Evolutionary conservation across 2,329 filamentous ascomycete genomes (phyloP), one percentile per base, ranked within the genome.

Genomic region (Gaeumannomyces tritici): DNA sequence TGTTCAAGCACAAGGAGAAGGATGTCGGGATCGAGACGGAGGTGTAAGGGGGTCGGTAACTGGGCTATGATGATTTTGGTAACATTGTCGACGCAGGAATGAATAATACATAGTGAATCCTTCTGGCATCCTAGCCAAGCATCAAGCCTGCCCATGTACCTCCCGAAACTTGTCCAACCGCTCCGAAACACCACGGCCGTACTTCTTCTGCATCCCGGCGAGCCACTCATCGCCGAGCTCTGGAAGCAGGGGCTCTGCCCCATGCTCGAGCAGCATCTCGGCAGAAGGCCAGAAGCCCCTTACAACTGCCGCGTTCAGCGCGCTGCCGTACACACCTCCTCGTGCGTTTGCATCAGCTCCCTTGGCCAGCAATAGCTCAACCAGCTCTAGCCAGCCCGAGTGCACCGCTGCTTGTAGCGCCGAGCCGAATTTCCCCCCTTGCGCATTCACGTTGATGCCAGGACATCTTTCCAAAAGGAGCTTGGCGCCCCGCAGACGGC

Each of bases 1-100:
- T 82, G 4, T 85, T 89, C 66, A 78, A 84, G 60, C 85, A 89
- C 70, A 74, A 79, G 61, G 81, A 84, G 24, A 83, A 85, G 68
- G 79, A 81, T 35, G 71, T 74, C 12, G 85, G 83, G 0, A 78
- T 90, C 66, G 88, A 90, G 77, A 90, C 86, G 24, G 88, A 91
- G 74, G 85, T 87, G 54, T 90, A 73, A 77, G 33, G 8, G 8
- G 31, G 2, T 33, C 7, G 29, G 29, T 5, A 31, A 31, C 9
- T 31, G 4, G 9, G n/a, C n/a, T 31, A 31, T 31, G 9, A 31
- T 31, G 4, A 31, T 31, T 31, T 31, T 31, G 9, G 4, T 5
- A 31, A 31, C 9, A 31, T 5, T 5, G 9, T 31, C n/a, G 9
- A 31, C 29, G 29, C 29, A 31, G 4, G 29, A 31, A 31, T 31